These are phyloP conservation scores for Actinomortierella ambigua DNA, from an alignment of 371 early-diverging fungal genomes.

Conservation along the genomic window DNA sequence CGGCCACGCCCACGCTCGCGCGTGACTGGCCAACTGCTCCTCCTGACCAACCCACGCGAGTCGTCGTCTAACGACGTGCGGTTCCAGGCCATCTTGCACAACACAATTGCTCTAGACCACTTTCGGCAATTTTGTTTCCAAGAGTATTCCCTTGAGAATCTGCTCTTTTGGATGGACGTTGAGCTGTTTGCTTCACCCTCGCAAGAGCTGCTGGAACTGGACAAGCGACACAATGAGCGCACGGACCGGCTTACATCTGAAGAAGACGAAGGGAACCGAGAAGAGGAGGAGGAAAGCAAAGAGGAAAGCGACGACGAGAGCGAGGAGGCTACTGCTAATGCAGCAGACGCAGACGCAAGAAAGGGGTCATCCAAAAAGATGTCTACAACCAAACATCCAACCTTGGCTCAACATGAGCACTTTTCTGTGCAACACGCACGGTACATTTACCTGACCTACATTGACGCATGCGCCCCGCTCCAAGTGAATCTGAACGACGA, in stretches of 20 bases:
- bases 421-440: constrained; percentile 50
- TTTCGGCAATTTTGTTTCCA: constrained; percentile 61
- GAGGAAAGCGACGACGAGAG: background rate
- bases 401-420: constrained; percentile 6
- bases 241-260: constrained; percentile 2
- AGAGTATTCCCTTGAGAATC: constrained; percentile 61
- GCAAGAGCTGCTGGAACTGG: constrained; percentile 10
- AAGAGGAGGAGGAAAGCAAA: background rate
- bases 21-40: constrained; percentile 26
- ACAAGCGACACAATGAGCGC: background rate
- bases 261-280: constrained; percentile 11
- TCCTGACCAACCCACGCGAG: constrained; percentile 17
- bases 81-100: constrained; percentile 55
- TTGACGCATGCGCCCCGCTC: constrained; percentile 54
- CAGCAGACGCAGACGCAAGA: no score
- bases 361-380: no score
- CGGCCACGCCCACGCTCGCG: constrained; percentile 18
- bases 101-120: constrained; percentile 52
- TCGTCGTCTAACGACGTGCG: constrained; percentile 48
- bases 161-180: constrained; percentile 65
- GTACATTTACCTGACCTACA: constrained; percentile 60
- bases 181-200: constrained; percentile 52
- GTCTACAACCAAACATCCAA: no score
- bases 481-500: constrained; percentile 62
- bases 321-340: no score